Base-by-base conservation (phyloP, 495 filamentous ascomycete genomes). In the Talaromyces ruber region DNA sequence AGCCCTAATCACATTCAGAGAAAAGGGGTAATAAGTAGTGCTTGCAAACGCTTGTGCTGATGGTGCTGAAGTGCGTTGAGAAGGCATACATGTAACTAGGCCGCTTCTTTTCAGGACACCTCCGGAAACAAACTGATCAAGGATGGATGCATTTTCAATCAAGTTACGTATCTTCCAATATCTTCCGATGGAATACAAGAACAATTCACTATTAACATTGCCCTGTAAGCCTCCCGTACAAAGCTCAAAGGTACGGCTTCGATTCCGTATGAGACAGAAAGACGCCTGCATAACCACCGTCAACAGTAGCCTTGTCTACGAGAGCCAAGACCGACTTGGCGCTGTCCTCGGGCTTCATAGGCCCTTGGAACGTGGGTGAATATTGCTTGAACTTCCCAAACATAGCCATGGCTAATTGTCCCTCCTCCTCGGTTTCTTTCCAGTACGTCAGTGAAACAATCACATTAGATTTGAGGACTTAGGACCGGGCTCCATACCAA, bases 151-250 rank as follows among this genome's bases (percentile, higher is more conserved):
- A n/a, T n/a, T n/a, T n/a, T n/a, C n/a, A n/a, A n/a, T n/a, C n/a
- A n/a, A n/a, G n/a, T n/a, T n/a, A n/a, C n/a, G n/a, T n/a, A n/a
- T n/a, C n/a, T n/a, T n/a, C n/a, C n/a, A n/a, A n/a, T n/a, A n/a
- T n/a, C n/a, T n/a, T n/a, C n/a, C n/a, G n/a, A n/a, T n/a, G n/a
- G n/a, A n/a, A n/a, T n/a, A 65, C 16, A 32, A 34, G 43, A 14
- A 51, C 68, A 71, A 80, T 12, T 65, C 69, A 2, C 25, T 9
- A 32, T 30, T 30, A 30, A 12, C 30, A 56, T 26, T 29, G 3
- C 21, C 21, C 53, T 56, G 53, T 56, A 6, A 32, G 6, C 6
- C 16, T 56, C 25, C 30, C 4, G 2, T 56, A 30, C 53, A 56
- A 6, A 18, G 24, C 53, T 61, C 43, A 61, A 61, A 61, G 34